Percentiles rank a stretch among this genome's conserved stretches.
Conservation (phyloP, 1,139 yeast species). For the Protomyces pachydermus region DNA sequence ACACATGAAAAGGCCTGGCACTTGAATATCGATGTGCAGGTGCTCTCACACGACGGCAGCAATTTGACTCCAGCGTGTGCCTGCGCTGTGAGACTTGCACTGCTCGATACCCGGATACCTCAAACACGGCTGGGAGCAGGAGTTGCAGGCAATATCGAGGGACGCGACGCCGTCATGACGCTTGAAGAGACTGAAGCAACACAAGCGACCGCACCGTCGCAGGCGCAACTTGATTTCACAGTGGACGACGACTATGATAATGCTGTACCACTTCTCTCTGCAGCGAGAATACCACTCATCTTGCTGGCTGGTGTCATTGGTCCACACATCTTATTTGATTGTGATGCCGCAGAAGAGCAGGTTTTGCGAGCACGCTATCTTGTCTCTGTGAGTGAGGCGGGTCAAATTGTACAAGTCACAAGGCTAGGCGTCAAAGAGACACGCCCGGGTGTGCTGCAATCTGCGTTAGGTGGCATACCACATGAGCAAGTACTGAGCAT, state of each 20-base stretch:
- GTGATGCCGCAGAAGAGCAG: constrained; percentile 13
- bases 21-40: constrained; percentile 9
- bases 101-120: constrained; percentile 25
- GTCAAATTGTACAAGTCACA: not conserved
- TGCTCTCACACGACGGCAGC: constrained; percentile 12
- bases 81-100: constrained; percentile 16
- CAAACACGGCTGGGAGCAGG: not conserved
- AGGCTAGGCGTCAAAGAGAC: constrained; percentile 9
- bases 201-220: not conserved
- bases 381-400: constrained; percentile 8
- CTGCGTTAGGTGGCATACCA: not conserved
- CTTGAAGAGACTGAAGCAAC: not conserved
- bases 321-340: constrained; percentile 11
- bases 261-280: constrained; percentile 6
- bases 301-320: constrained; percentile 10
- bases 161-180: not conserved
- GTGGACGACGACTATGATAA: constrained; percentile 22
- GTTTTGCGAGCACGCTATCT: constrained; percentile 10
- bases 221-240: not conserved
- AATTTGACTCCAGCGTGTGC: constrained; percentile 19
- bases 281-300: constrained; percentile 8
- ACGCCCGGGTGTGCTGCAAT: constrained; percentile 11
- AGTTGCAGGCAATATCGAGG: not conserved
- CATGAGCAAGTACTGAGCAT: not conserved
- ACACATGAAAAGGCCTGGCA: constrained; percentile 15